Base-by-base conservation (phyloP, 2,329 filamentous ascomycete species). In the Colletotrichum salicis region DNA sequence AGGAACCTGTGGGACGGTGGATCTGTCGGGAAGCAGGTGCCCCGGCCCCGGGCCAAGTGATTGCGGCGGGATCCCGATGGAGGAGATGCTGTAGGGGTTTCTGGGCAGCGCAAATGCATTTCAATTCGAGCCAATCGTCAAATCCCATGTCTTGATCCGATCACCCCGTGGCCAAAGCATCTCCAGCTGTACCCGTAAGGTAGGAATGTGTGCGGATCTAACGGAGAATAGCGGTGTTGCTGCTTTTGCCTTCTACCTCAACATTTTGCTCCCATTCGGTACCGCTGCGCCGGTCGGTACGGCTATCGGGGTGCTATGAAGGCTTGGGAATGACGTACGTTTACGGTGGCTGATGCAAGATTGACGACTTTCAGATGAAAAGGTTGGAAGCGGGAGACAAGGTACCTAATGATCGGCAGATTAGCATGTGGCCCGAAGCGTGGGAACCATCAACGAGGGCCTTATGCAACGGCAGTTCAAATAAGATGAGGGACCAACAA, bases 41-140 rank as follows among this genome's bases (percentile, higher is more conserved):
- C 19, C 27, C n/a, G 15, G 48, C 45, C 31, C 22, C 10, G 52
- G 19, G 29, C 48, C 29, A 54, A 24, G 27, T 54, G 60, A 63
- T 51, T 31, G 60, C 45, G 31, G 48, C 64, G 64, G 69, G 52
- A 45, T 22, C 31, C 57, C 37, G 58, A 31, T 45, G 48, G 63
- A 22, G 58, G 5, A 51, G 33, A 48, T 61, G 29, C 65, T 72
- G 60, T 66, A 72, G 65, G 59, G 65, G 65, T 15, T 51, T 41
- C n/a, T 63, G 11, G 60, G 35, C 29, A 55, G 48, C 48, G 54
- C 15, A 48, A n/a, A 59, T 33, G 22, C 31, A 31, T 35, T 62
- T 41, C 52, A 6, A 64, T 5, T 22, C 24, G 12, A 31, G 27
- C 69, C 55, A 69, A 71, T 69, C 35, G 35, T 37, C 33, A 27